These are phyloP conservation scores for Nyssa sinensis DNA, from an alignment of 148 eudicot species.

Conservation along the genomic window DNA sequence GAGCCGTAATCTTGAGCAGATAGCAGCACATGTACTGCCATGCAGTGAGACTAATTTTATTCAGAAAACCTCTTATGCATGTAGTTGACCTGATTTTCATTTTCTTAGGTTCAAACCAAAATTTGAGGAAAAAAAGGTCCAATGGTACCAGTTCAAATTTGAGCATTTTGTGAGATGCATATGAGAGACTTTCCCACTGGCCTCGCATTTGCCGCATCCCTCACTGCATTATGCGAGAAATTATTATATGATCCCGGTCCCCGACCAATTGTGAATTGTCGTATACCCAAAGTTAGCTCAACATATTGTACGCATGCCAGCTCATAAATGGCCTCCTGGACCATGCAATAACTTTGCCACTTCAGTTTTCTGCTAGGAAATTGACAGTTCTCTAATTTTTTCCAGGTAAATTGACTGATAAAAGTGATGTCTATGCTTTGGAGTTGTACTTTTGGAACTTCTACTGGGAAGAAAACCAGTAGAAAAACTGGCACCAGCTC, in stretches of 20 bases:
- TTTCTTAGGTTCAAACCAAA: neutral
- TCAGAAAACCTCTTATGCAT: neutral
- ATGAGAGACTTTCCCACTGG: too few species aligned
- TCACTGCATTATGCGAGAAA: too few species aligned
- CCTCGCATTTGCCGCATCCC: neutral
- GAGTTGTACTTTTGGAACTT: slow-evolving; percentile 91
- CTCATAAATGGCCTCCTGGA: too few species aligned
- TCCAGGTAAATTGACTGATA: slow-evolving; percentile 86
- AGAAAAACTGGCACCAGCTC: slow-evolving; percentile 71
- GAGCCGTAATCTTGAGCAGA: slow-evolving; percentile 21
- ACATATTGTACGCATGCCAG: too few species aligned
- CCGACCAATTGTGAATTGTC: too few species aligned
- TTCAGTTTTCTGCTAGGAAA: neutral
- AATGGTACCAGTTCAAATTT: too few species aligned
- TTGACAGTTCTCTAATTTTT: slow-evolving; percentile 3
- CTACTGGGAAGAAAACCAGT: slow-evolving; percentile 79
- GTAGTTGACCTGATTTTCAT: neutral
- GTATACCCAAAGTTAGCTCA: too few species aligned
- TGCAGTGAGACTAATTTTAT: slow-evolving; percentile 22
- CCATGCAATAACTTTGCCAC: too few species aligned
- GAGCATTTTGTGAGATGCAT: too few species aligned
- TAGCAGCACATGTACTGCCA: slow-evolving; percentile 49
- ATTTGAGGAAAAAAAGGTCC: too few species aligned
- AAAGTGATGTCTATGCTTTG: slow-evolving; percentile 93
- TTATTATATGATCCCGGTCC: too few species aligned